Conservation (phyloP, 2,329 filamentous ascomycete species). For the Pochonia chlamydosporia region DNA sequence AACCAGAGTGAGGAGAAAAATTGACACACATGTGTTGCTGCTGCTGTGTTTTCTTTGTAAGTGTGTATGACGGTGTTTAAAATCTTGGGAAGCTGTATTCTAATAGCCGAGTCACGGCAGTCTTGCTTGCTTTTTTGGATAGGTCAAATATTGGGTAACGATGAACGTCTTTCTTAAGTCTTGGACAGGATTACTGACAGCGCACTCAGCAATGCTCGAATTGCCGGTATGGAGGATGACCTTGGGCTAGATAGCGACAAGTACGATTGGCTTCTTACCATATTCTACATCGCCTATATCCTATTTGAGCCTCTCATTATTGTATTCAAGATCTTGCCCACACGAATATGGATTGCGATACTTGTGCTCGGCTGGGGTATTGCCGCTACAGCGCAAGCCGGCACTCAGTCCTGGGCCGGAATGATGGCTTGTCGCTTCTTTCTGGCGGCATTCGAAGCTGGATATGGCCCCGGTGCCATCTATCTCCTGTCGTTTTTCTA, state of each 20-base stretch:
- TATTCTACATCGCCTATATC: constrained; percentile 17
- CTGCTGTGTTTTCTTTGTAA: constrained; percentile 8
- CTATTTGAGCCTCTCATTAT: constrained; percentile 12
- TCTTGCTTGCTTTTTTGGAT: constrained; percentile 7
- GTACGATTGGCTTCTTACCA: constrained; percentile 16
- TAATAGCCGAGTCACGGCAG: neutral
- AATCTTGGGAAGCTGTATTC: neutral
- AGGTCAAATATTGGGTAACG: constrained; percentile 4
- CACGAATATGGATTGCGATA: constrained; percentile 5
- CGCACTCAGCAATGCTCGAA: constrained; percentile 13
- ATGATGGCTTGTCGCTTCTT: constrained; percentile 38
- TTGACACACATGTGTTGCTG: neutral
- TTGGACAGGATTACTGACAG: neutral
- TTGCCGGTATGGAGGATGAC: constrained; percentile 15
- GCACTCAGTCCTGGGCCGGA: constrained; percentile 37
- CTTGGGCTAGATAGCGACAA: constrained; percentile 13
- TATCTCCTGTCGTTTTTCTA: constrained; percentile 31
- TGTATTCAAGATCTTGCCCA: constrained; percentile 8
- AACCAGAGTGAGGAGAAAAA: neutral
- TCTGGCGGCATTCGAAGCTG: constrained; percentile 27
- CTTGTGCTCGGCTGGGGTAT: constrained; percentile 10
- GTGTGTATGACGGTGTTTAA: neutral
- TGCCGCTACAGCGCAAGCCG: constrained; percentile 33
- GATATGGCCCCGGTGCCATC: constrained; percentile 25
- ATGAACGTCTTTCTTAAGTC: neutral